These are phyloP conservation scores for Magnaporthiopsis rhizophila DNA, from an alignment of 2,329 filamentous ascomycete species.

Conservation along the genomic window DNA sequence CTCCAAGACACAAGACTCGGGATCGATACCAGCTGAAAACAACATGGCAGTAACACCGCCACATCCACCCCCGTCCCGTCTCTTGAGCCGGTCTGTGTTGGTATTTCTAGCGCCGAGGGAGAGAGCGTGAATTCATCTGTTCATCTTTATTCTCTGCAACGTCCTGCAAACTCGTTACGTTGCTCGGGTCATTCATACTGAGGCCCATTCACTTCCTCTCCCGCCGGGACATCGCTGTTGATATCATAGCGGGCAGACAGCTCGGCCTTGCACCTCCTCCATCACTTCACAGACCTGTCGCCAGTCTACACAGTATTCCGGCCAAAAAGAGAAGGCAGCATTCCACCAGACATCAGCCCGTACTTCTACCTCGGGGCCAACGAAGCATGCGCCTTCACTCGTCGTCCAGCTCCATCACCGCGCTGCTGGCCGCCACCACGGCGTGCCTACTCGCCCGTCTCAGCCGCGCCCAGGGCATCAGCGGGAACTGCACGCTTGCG, in stretches of 20 bases:
- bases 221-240: too few relatives aligned
- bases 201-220: not conserved
- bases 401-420: not conserved
- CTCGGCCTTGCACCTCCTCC: not conserved
- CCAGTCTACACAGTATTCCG: not conserved
- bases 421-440: not conserved
- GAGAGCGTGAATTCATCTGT: not conserved
- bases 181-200: not conserved
- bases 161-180: too few relatives aligned
- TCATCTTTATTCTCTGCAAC: not conserved
- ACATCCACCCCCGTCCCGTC: too few relatives aligned
- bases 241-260: too few relatives aligned
- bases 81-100: not conserved
- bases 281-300: not conserved
- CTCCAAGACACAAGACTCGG: not conserved
- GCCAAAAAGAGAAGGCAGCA: not conserved
- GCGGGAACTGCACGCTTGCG: conserved; percentile 2
- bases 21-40: not conserved
- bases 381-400: not conserved
- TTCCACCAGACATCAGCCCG: not conserved
- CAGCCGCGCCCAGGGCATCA: conserved; percentile 2
- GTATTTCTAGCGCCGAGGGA: not conserved
- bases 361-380: not conserved
- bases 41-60: too few relatives aligned
- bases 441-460: not conserved